Base-by-base conservation (phyloP, 441 rosid species). In the Theobroma grandiflorum region DNA sequence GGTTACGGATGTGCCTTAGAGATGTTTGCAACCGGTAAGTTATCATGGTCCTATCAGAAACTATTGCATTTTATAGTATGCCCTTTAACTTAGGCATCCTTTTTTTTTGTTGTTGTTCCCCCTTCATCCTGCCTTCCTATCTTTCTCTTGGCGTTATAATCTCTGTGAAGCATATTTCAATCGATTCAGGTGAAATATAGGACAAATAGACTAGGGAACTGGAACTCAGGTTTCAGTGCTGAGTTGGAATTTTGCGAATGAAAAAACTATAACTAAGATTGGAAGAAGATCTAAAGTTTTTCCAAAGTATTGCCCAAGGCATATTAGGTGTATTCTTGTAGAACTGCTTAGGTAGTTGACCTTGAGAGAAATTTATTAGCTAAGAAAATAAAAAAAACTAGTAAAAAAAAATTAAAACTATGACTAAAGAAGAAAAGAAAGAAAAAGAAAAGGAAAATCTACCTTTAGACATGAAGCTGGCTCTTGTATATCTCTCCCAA, bases 1-100 rank as follows among this genome's bases (percentile, higher is more conserved):
- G 99, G 76, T 85, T 97, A 82, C 92, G 99, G 75, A 97, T 95
- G 98, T 97, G 99, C 88, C 99, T 97, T 76, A 89, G 99, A 88
- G 99, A 97, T 86, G 81, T 97, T 91, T 97, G 99, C 90, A 97
- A 97, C 76, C 88, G 99, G 99, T 95, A 89, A 78, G 78, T 79
- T 67, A 53, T 52, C 73, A 52, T 78, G 10, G 16, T 68, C 18
- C 33, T 42, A 43, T 68, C 20, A 77, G 63, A 55, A 49, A 33
- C 64, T 53, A 37, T 35, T 33, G 11, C 64, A 37, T 37, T 18
- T 53, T 38, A 72, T n/a, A 53, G 6, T 35, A 16, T 35, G 50
- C 61, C 18, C 61, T 72, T 35, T 72, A 72, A 53, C 35, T 49
- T 52, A 72, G 18, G 47, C 10, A 1, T 35, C 47, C 63, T 52